phyloP scores from a whole-genome alignment of 805 yeast species.

The Wickerhamiella allomyrinae region DNA sequence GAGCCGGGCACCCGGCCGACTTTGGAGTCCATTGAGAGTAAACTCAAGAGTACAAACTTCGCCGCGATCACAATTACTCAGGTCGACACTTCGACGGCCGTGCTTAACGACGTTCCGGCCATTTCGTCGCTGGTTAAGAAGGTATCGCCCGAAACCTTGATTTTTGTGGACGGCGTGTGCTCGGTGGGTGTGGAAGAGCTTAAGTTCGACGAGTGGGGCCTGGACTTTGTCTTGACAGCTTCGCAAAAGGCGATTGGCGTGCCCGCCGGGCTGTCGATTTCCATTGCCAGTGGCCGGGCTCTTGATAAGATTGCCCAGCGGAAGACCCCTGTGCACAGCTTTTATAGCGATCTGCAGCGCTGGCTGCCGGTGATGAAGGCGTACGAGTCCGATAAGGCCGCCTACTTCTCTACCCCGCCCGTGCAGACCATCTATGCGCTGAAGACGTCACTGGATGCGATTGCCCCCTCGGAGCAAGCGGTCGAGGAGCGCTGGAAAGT shows the following conservation, averaged over 20 bases:
- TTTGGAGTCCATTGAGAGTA: conserved; percentile 37
- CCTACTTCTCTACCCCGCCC: conserved; percentile 96
- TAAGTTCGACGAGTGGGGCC: conserved; percentile 76
- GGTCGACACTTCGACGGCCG: conserved; percentile 96
- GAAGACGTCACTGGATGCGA: conserved; percentile 57
- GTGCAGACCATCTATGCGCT: conserved; percentile 74
- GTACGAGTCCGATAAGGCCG: conserved; percentile 63
- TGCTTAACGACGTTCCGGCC: conserved; percentile 53
- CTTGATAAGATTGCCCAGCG: conserved; percentile 44
- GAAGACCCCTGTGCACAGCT: conserved; percentile 32
- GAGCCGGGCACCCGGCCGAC: conserved; percentile 61
- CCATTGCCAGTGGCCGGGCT: conserved; percentile 64
- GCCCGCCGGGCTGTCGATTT: conserved; percentile 80
- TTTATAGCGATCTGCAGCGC: conserved; percentile 57
- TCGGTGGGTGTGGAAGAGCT: conserved; percentile 81
- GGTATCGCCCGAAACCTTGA: conserved; percentile 63
- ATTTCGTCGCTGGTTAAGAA: conserved; percentile 47
- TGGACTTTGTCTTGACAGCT: conserved; percentile 80
- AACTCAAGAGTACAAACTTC: conserved; percentile 41
- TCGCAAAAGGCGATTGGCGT: conserved; percentile 93
- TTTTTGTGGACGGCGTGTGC: conserved; percentile 90
- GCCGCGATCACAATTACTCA: conserved; percentile 74
- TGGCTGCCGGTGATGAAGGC: conserved; percentile 86
- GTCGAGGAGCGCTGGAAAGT: conserved; percentile 47
- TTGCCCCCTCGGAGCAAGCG: conserved; percentile 30